Conservation (phyloP, 2,329 filamentous ascomycete genomes). For the Alternaria conjuncta region DNA sequence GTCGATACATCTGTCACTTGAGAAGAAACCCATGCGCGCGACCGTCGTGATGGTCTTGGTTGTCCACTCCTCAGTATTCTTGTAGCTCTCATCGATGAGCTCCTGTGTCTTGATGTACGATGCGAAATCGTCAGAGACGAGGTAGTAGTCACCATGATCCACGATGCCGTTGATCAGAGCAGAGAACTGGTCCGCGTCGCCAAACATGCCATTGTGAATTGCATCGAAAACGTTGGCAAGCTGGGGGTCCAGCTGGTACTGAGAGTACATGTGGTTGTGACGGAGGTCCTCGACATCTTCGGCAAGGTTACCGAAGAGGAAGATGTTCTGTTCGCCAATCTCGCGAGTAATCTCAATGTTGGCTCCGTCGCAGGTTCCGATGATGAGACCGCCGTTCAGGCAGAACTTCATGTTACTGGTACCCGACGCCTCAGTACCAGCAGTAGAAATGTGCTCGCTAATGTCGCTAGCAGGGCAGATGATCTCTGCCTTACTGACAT, state of each 20-base stretch:
- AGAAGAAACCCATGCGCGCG: constrained; percentile 96
- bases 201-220: constrained; percentile 83
- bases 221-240: constrained; percentile 82
- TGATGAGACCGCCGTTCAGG: constrained; percentile 94
- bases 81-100: constrained; percentile 90
- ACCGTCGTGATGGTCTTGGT: constrained; percentile 89
- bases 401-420: constrained; percentile 99
- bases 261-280: constrained; percentile 84
- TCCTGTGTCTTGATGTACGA: constrained; percentile 91
- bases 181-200: constrained; percentile 77
- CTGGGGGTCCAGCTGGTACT: constrained; percentile 76
- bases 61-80: constrained; percentile 90
- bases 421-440: constrained; percentile 85
- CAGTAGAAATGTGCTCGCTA: constrained; percentile 98
- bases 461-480: constrained; percentile 94
- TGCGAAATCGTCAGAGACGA: constrained; percentile 96
- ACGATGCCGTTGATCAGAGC: constrained; percentile 83
- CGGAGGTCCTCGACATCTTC: constrained; percentile 97
- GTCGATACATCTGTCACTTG: constrained; percentile 90
- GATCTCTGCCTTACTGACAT: constrained; percentile 98
- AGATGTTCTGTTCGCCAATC: constrained; percentile 95
- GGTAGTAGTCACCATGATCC: constrained; percentile 95
- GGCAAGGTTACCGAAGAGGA: constrained; percentile 94
- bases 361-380: constrained; percentile 96
- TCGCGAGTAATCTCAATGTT: constrained; percentile 99